Evolutionary conservation across 1,284 basidiomycete species (phyloP).

Genomic region (Ustilago curta): DNA sequence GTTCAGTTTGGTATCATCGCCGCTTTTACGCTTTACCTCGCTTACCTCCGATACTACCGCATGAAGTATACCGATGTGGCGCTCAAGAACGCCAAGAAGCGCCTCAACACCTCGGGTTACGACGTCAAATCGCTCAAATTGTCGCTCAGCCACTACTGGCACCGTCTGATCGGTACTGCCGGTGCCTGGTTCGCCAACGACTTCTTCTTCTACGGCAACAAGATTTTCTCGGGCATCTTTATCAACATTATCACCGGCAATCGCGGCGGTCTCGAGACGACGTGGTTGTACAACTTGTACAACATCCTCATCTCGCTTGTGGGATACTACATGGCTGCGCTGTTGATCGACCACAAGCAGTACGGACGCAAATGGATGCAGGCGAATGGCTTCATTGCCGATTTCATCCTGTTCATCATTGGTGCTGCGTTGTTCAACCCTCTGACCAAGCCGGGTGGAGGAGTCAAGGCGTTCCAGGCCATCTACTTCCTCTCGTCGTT

Average conservation of each 20-base stretch:
- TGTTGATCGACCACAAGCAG: constrained; percentile 74
- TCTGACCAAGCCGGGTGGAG: constrained; percentile 66
- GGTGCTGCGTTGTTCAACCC: constrained; percentile 70
- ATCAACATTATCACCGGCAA: constrained; percentile 71
- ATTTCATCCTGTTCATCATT: constrained; percentile 71
- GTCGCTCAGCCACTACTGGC: constrained; percentile 72
- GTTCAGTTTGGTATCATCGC: constrained; percentile 73
- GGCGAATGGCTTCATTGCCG: constrained; percentile 72
- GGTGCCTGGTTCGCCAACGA: constrained; percentile 73
- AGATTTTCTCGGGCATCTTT: constrained; percentile 68
- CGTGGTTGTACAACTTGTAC: constrained; percentile 74
- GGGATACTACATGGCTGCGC: constrained; percentile 74
- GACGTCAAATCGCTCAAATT: constrained; percentile 72
- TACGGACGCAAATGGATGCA: constrained; percentile 72
- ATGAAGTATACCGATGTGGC: constrained; percentile 70
- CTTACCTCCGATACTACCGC: constrained; percentile 73
- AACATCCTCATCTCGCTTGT: constrained; percentile 71
- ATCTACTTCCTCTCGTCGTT: constrained; percentile 73
- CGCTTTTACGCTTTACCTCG: constrained; percentile 73
- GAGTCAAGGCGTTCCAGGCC: constrained; percentile 71
- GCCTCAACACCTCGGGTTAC: constrained; percentile 72
- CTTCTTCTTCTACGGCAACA: constrained; percentile 72
- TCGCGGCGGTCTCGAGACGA: constrained; percentile 69
- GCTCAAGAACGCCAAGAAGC: constrained; percentile 71
- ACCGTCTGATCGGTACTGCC: constrained; percentile 72